Percentiles rank a stretch among this genome's conserved stretches.
Conservation (phyloP, 352 stramenopile species). For the Phytophthora constricta region DNA sequence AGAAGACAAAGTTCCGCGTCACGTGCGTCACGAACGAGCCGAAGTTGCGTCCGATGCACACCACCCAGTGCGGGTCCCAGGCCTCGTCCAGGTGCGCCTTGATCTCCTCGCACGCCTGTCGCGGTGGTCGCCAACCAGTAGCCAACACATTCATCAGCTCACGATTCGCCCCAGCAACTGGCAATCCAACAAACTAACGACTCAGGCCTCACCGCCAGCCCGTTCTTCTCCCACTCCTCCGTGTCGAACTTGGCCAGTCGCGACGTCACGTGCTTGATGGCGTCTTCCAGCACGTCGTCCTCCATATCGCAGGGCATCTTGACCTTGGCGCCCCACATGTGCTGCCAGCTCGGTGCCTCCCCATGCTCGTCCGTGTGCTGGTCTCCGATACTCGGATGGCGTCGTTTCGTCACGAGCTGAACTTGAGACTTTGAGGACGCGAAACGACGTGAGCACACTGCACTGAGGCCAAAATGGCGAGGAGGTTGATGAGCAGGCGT, state of each 20-base stretch:
- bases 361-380: conserved; percentile 42
- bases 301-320: conserved; percentile 91
- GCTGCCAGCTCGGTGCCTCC: conserved; percentile 84
- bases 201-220: conserved; percentile 49
- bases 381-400: conserved; percentile 24
- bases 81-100: conserved; percentile 76
- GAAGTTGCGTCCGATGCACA: conserved; percentile 93
- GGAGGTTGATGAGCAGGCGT: conserved; percentile 25
- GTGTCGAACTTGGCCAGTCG: conserved; percentile 72
- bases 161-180: neutral
- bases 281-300: conserved; percentile 88
- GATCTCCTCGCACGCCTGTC: conserved; percentile 81
- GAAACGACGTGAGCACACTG: conserved; percentile 27
- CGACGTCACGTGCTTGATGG: conserved; percentile 78
- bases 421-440: too few species aligned
- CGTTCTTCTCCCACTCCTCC: conserved; percentile 88
- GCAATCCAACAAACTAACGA: too few species aligned
- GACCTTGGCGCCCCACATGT: conserved; percentile 90
- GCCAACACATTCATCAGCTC: neutral
- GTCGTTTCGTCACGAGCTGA: too few species aligned
- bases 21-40: conserved; percentile 94
- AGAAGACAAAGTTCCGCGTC: conserved; percentile 92
- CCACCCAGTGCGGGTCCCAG: conserved; percentile 87
- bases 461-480: conserved; percentile 13
- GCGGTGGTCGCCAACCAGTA: neutral